Percentiles rank a stretch among this genome's conserved stretches.
These are phyloP conservation scores for Skeletonema grethae DNA, from an alignment of 108 stramenopile species.

Conservation along the genomic window DNA sequence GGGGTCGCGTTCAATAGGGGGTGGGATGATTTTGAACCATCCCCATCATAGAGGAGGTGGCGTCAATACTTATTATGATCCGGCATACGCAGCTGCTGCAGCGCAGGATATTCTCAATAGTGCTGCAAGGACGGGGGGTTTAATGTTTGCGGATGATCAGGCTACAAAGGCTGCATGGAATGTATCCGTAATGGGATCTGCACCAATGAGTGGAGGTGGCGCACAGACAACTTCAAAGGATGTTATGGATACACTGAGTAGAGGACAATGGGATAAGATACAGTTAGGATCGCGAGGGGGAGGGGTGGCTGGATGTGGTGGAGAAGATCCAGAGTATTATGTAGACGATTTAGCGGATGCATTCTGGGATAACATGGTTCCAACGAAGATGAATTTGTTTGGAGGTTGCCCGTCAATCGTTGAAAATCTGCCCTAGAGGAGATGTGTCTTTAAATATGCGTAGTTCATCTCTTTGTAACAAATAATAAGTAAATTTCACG, in stretches of 20 bases:
- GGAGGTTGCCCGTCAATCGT: slow-evolving; percentile 71
- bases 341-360: slow-evolving; percentile 81
- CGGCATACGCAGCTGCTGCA: slow-evolving; percentile 39
- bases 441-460: no score
- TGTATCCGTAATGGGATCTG: slow-evolving; percentile 26
- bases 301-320: slow-evolving; percentile 60
- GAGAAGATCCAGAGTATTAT: slow-evolving; percentile 62
- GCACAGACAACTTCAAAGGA: slow-evolving; percentile 5
- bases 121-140: slow-evolving; percentile 32
- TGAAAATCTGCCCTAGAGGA: slow-evolving; percentile 61
- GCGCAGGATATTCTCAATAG: slow-evolving; percentile 43
- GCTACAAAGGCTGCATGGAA: slow-evolving; percentile 34
- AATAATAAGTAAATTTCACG: neutral
- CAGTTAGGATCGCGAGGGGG: slow-evolving; percentile 41
- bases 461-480: neutral
- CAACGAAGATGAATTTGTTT: slow-evolving; percentile 71
- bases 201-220: slow-evolving; percentile 6
- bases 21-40: slow-evolving; percentile 20
- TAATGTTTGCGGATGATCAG: slow-evolving; percentile 37
- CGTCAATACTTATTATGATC: slow-evolving; percentile 42
- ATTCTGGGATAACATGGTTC: slow-evolving; percentile 61
- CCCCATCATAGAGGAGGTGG: slow-evolving; percentile 21
- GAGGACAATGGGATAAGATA: slow-evolving; percentile 56
- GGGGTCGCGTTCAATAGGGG: neutral
- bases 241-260: slow-evolving; percentile 31